Evolutionary conservation across 768 basidiomycete species (phyloP), one percentile per base, ranked within the genome.

Genomic region (Lactarius psammicola): DNA sequence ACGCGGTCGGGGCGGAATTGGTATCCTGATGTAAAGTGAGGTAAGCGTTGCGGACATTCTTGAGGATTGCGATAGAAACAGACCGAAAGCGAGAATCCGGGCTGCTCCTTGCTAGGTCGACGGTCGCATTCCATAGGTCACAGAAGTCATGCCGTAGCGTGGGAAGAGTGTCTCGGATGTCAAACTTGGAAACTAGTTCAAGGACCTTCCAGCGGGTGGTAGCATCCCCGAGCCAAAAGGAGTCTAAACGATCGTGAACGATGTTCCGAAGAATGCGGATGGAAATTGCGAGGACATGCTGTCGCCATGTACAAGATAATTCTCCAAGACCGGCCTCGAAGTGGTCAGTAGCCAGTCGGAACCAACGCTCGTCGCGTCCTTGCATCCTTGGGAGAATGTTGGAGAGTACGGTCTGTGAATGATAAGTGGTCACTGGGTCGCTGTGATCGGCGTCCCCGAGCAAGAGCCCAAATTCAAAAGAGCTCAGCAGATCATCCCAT

Each of bases 301-400:
- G 49, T 62, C 49, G 5, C 36, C 33, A 7, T 53, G n/a, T 13
- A 20, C 8, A 10, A 30, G 6, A 44, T 57, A 53, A 18, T 23
- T 4, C 2, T 9, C 36, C 20, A 55, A 23, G 31, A 44, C n/a
- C 3, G 51, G 5, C 26, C 8, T 55, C n/a, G 15, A 62, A 36
- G 18, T 57, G 46, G 31, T 33, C n/a, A 3, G 7, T 42, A 4
- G 40, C 56, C 5, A 66, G 59, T 23, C 58, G 28, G 17, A n/a
- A 34, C 65, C 65, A 62, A 26, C 46, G 38, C 17, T 61, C 60
- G 15, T 66, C 65, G 38, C 18, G 56, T 4, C 61, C 65, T 26
- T 23, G 65, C 2, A 58, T 30, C 6, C 3, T 26, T 36, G 56
- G 38, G 7, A 58, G 61, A 10, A 51, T 62, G 31, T 42, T 34